Evolutionary conservation across 768 basidiomycete genomes (phyloP), one percentile per base, ranked within the genome.

Genomic region (Rhizopogon sp.): DNA sequence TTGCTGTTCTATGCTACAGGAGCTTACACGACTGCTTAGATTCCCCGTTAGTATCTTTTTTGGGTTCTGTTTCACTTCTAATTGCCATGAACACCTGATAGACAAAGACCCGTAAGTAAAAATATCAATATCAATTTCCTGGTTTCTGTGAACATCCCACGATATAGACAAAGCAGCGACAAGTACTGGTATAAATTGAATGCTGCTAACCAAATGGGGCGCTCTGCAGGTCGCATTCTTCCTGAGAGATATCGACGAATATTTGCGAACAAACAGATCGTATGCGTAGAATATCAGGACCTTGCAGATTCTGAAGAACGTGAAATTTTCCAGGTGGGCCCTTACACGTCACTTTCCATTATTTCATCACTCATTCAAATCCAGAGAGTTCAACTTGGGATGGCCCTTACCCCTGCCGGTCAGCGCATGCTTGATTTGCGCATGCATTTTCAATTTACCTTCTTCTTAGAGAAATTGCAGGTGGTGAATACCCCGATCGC

Each of bases 231-330:
- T 7, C 68, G 66, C 33, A 53, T 79, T 1, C 71, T 89, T 0
- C 85, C 85, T 0, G 76, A 77, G 0, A 78, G 74, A 50, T 84
- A 82, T 61, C 76, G 72, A 53, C 80, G 77, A 13, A 39, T 82
- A 1, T 91, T 91, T 58, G 72, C 79, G 16, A 85, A 82, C 61
- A 91, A 91, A 66, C 87, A 88, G 58, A 78, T 93, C 17, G 84
- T 88, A 1, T 92, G 90, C 59, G 80, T 90, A n/a, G 90, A 92
- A 64, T 92, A 87, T 58, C 72, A 77, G 54, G 81, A 82, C 42
- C 73, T 88, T 7, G 70, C 72, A 0, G 82, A 82, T 50, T 60
- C 67, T 4, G 78, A 81, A 29, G 85, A 88, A 60, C 74, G 86
- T 20, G 85, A 87, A 58, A 82, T 88, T 16, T 88, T 88, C 71